Evolutionary conservation across 306 rosid genomes (phyloP).

Genomic region (Gleditsia sinensis): DNA sequence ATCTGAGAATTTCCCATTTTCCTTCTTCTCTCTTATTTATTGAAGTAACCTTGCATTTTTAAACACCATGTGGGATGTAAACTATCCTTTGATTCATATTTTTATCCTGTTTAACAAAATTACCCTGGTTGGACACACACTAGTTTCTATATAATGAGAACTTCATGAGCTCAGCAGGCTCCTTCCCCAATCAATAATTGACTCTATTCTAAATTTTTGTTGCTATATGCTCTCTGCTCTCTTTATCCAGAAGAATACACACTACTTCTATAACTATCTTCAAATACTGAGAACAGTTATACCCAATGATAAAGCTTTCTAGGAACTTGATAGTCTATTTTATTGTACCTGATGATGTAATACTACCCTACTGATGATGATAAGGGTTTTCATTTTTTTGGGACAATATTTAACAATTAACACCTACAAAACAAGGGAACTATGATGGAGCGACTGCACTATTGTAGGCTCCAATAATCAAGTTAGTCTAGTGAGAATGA

Average conservation of each 20-base stretch:
- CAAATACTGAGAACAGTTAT: neutral
- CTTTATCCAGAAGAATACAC: slow-evolving; percentile 38
- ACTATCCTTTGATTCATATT: slow-evolving; percentile 9
- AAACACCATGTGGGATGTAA: slow-evolving; percentile 7
- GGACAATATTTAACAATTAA: no score
- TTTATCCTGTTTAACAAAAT: no score
- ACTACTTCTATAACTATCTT: neutral
- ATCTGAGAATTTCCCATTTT: neutral
- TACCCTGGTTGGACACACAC: neutral
- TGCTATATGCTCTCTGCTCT: neutral
- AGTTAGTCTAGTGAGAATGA: no score
- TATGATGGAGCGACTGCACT: no score
- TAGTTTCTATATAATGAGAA: slow-evolving; percentile 22
- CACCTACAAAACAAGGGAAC: no score
- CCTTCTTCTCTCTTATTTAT: slow-evolving; percentile 1
- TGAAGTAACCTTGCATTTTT: slow-evolving; percentile 16
- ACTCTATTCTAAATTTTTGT: no score
- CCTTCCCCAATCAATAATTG: no score
- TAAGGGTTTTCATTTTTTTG: no score
- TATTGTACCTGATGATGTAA: neutral
- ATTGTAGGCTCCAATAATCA: no score
- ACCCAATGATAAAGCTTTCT: neutral
- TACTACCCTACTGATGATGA: no score
- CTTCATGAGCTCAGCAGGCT: slow-evolving; percentile 12
- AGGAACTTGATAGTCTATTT: neutral